Conservation (phyloP, 306 rosid genomes). For the Fagus crenata region DNA sequence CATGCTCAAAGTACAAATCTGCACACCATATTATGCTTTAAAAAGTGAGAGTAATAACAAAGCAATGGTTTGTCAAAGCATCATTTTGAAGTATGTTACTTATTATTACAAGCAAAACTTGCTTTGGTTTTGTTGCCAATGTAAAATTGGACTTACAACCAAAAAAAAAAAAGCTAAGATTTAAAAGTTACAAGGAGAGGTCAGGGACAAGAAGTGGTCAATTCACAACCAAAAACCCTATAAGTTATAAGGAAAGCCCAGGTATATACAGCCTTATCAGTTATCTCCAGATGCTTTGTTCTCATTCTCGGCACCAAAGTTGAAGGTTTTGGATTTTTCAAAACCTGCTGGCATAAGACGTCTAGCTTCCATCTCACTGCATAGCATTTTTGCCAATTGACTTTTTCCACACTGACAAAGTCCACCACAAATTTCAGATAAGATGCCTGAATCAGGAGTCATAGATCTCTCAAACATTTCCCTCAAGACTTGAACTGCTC, state of each 20-base stretch:
- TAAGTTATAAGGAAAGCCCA: not conserved
- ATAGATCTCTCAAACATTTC: constrained; percentile 62
- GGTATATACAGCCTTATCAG: not conserved
- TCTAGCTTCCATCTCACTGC: constrained; percentile 48
- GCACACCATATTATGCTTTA: too few species aligned
- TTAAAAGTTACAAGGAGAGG: not conserved
- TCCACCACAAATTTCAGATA: constrained; percentile 56
- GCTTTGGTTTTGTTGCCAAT: not conserved
- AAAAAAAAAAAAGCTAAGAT: not conserved
- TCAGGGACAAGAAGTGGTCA: not conserved
- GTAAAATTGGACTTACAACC: not conserved
- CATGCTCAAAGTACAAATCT: too few species aligned
- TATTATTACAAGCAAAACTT: too few species aligned
- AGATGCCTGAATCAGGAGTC: constrained; percentile 46
- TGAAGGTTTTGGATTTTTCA: constrained; percentile 37
- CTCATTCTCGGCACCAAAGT: constrained; percentile 19
- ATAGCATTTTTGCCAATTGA: constrained; percentile 35
- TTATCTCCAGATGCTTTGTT: not conserved
- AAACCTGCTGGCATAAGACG: constrained; percentile 42
- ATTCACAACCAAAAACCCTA: not conserved
- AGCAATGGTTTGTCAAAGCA: too few species aligned
- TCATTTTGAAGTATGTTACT: too few species aligned
- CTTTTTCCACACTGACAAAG: constrained; percentile 50
- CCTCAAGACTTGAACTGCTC: constrained; percentile 61
- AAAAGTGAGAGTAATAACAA: too few species aligned